Evolutionary conservation across 768 basidiomycete genomes (phyloP).

Genomic region (Punctularia strigosozonata): DNA sequence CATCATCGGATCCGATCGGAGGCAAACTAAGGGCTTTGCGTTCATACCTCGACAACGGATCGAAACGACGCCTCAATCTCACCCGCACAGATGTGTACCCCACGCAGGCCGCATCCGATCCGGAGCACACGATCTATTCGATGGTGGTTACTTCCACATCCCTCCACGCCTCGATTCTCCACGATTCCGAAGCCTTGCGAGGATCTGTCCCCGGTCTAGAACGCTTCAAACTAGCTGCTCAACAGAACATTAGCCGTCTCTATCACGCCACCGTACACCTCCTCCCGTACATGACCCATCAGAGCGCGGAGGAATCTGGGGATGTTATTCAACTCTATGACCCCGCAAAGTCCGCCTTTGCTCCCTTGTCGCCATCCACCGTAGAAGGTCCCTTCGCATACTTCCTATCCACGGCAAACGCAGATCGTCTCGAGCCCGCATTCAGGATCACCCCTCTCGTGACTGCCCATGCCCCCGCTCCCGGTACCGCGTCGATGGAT

Average conservation of each 20-base stretch:
- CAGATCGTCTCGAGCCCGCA: constrained; percentile 73
- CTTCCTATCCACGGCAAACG: constrained; percentile 72
- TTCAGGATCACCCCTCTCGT: constrained; percentile 70
- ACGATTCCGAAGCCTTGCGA: constrained; percentile 70
- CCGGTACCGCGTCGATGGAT: constrained; percentile 41
- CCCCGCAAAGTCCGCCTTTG: constrained; percentile 33
- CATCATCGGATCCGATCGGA: constrained; percentile 11
- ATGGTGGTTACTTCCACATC: constrained; percentile 79
- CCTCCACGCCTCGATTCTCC: constrained; percentile 76
- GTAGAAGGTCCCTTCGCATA: constrained; percentile 69
- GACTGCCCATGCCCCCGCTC: constrained; percentile 29
- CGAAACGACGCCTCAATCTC: constrained; percentile 32
- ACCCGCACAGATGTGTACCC: constrained; percentile 36
- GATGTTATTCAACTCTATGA: too few relatives aligned
- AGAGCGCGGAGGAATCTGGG: constrained; percentile 36
- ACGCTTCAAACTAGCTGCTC: constrained; percentile 80
- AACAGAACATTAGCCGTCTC: constrained; percentile 63
- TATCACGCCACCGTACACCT: constrained; percentile 51
- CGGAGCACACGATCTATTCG: constrained; percentile 28
- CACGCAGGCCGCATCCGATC: constrained; percentile 12
- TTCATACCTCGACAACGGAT: constrained; percentile 8
- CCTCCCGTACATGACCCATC: constrained; percentile 27
- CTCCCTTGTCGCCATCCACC: constrained; percentile 21
- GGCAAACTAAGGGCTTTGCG: constrained; percentile 33
- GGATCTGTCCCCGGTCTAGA: constrained; percentile 62